Conservation (phyloP, 1,284 basidiomycete genomes). For the Schizopora paradoxa region DNA sequence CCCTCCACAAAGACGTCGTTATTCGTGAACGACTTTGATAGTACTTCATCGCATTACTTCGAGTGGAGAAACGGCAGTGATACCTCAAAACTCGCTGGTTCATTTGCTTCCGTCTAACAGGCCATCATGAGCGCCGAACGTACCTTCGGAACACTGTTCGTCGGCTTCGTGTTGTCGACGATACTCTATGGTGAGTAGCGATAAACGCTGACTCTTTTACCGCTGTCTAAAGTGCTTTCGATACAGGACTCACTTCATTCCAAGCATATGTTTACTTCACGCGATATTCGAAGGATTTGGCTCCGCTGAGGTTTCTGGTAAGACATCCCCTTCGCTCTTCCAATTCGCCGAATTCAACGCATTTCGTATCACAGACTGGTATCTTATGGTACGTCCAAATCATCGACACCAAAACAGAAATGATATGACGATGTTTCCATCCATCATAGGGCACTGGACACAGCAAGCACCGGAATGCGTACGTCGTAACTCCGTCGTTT, state of each 20-base stretch:
- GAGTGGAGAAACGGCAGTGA: too few relatives aligned
- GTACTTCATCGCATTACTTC: too few relatives aligned
- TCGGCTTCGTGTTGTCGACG: conserved; percentile 8
- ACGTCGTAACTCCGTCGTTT: neutral
- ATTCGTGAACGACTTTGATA: too few relatives aligned
- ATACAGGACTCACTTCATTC: conserved; percentile 9
- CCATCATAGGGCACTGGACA: conserved; percentile 3
- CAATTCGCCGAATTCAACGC: neutral
- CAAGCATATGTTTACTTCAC: conserved; percentile 11
- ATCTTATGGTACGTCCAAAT: neutral
- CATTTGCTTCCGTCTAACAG: too few relatives aligned
- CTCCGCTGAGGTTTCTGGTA: conserved; percentile 5
- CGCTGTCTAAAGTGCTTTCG: neutral
- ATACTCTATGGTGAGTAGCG: conserved; percentile 7
- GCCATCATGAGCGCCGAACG: conserved; percentile 3
- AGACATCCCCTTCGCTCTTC: neutral
- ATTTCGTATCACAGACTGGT: neutral
- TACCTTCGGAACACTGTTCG: too few relatives aligned
- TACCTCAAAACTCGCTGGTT: too few relatives aligned
- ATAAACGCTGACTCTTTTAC: neutral
- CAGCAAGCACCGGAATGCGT: conserved; percentile 1
- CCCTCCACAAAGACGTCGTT: too few relatives aligned
- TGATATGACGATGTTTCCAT: neutral
- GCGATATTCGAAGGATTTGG: conserved; percentile 5
- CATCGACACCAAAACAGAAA: neutral